A percentile compares a stretch with the other conserved stretches of the same genome.
Evolutionary conservation across 371 early-diverging fungal genomes (phyloP).

Genomic region (Funneliformis caledonium): DNA sequence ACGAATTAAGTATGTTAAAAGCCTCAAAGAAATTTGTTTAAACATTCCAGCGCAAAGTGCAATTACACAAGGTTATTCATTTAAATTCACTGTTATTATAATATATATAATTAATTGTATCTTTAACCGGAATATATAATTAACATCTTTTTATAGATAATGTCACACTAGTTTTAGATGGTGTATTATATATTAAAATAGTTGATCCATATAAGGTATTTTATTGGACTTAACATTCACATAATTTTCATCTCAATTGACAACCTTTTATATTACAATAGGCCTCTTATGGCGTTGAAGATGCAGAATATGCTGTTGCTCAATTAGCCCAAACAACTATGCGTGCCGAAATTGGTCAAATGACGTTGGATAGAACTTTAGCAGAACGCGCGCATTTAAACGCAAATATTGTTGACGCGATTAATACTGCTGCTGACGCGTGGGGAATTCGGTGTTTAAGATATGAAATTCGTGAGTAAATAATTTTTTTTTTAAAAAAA

Average conservation of each 20-base stretch:
- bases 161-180: constrained; percentile 94
- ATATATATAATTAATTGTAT: too few species aligned
- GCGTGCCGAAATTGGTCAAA: constrained; percentile 98
- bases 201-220: constrained; percentile 91
- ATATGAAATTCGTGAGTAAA: constrained; percentile 79
- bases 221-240: too few species aligned
- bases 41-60: constrained; percentile 94
- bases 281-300: constrained; percentile 96
- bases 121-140: too few species aligned
- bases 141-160: constrained; percentile 69
- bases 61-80: constrained; percentile 79
- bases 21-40: constrained; percentile 94
- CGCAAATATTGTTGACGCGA: constrained; percentile 91
- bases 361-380: constrained; percentile 95
- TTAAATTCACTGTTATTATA: too few species aligned
- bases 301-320: constrained; percentile 93
- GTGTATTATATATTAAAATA: constrained; percentile 94
- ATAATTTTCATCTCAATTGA: not conserved
- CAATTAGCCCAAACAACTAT: constrained; percentile 98
- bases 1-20: constrained; percentile 89
- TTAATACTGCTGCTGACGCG: constrained; percentile 90
- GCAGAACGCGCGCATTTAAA: constrained; percentile 94
- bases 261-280: constrained; percentile 38
- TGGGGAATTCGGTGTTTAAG: constrained; percentile 97
- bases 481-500: too few species aligned